A percentile compares a stretch with the other conserved stretches of the same genome.
Evolutionary conservation across 306 rosid genomes (phyloP).

Genomic region (Gastrolobium bilobum): DNA sequence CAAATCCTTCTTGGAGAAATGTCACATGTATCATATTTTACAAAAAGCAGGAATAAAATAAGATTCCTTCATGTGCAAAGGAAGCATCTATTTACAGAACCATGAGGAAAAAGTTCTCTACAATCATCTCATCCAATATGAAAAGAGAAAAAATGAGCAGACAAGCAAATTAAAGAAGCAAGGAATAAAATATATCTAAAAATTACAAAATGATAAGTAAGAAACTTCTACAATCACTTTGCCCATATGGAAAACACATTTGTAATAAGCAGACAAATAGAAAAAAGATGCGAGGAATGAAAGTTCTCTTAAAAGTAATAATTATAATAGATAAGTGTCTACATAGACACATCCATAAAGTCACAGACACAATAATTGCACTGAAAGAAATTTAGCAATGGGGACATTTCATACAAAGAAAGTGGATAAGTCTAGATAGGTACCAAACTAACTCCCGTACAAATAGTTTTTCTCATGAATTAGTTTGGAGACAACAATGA

Average conservation of each 20-base stretch:
- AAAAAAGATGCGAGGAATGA: conserved; percentile 12
- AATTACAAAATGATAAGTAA: neutral
- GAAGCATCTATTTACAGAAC: conserved; percentile 19
- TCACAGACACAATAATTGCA: neutral
- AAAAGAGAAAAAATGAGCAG: conserved; percentile 32
- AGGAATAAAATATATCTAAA: conserved; percentile 20
- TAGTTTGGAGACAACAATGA: neutral
- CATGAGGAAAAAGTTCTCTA: conserved; percentile 8
- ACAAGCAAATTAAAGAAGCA: conserved; percentile 10
- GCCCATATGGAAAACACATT: neutral
- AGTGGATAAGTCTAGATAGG: neutral
- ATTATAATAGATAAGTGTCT: neutral
- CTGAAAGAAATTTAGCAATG: conserved; percentile 13
- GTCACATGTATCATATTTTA: conserved; percentile 67
- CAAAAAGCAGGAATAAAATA: conserved; percentile 28
- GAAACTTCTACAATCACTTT: conserved; percentile 16
- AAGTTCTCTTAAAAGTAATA: neutral
- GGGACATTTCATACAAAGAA: conserved; percentile 20
- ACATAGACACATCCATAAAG: neutral
- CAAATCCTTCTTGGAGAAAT: conserved; percentile 97
- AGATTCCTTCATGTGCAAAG: conserved; percentile 23
- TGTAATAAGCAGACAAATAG: conserved; percentile 14
- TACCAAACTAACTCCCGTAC: neutral
- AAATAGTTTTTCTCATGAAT: conserved; percentile 8
- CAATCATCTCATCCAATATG: conserved; percentile 14